Evolutionary conservation across 164 flowering plant genomes (phyloP), one percentile per base, ranked within the genome.

Genomic region (Pachysandra terminalis): DNA sequence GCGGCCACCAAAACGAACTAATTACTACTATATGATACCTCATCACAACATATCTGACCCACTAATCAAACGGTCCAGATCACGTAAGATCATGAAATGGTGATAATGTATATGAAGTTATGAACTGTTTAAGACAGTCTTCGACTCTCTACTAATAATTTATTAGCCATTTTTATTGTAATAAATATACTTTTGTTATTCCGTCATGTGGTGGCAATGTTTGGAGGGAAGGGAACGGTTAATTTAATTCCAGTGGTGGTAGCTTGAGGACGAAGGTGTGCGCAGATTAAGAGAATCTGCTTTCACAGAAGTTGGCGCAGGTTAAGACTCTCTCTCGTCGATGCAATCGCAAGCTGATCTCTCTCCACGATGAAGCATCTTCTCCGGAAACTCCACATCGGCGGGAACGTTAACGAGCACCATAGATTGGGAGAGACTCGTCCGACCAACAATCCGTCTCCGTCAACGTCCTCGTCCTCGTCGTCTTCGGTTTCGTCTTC

Each of bases 341-440:
- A 64, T 71, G 75, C 41, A 56, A 59, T n/a, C 9, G 75, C 41
- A 56, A 59, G n/a, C 9, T 71, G 80, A 80, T 74, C 88, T 68
- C 87, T 90, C 94, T 81, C 94, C 64, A 85, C 76, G 72, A 85
- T 91, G 97, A 91, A 91, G 76, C 88, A 87, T 80, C 81, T 91
- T 0, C 89, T 89, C 0, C 81, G 93, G 60, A 91, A 87, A 77
- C 93, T 91, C 69, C 97, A 86, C 79, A 87, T 91, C 81, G 94
- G 80, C 54, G 85, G 89, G 0, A 74, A 77, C 52, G 59, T 72
- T 59, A 76, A 66, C 67, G 84, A 79, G 21, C 85, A 66, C 66
- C 81, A 78, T 1, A 60, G 82, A n/a, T 55, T 81, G 53, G 73
- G 53, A 35, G 81, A 75, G 16, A 51, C 79, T 54, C 73, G 71